Base-by-base conservation (phyloP, 2,329 filamentous ascomycete genomes). In the Neospermospora avenae region DNA sequence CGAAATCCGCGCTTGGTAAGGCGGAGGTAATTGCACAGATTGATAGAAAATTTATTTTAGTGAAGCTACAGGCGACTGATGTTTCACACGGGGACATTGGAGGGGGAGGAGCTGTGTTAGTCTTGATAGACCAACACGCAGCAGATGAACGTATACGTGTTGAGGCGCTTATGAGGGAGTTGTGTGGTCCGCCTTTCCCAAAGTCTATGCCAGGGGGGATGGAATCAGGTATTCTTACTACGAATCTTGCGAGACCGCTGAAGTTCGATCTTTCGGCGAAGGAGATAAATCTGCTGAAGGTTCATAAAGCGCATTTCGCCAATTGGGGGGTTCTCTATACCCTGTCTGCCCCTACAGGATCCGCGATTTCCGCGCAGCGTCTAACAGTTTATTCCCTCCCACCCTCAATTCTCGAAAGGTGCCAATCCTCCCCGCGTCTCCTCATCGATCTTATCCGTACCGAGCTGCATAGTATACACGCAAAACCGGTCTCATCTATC, bases 61-160 rank as follows among this genome's bases (percentile, higher is more conserved):
- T 86, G 22, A 88, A 84, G 39, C 13, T 70, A 1, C 28, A 48
- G 31, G 34, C 45, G n/a, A 35, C 20, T 11, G 6, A 6, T 22
- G 28, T 34, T 42, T 3, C 10, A 39, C n/a, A 6, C 14, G 20
- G 16, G 20, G 41, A 46, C 6, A 24, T 56, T 7, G 44, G 65
- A 59, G 71, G 52, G 25, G 44, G 65, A 59, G 71, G 52, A 25
- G 63, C 71, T 2, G 67, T 85, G 1, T 76, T 98, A 4, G 80
- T 96, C 0, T 78, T 97, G 41, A 78, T 97, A 41, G 95, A 99
- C 70, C 95, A 99, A 70, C 95, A 99, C 71, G 95, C 95, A 0
- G 95, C 93, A 3, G 93, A 97, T 71, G 95, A 99, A 76, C 83
- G 95, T 48, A 86, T 89, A 63, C 86, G 87, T 1, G 82, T 98